Conservation (phyloP, 345 rosid species). For the Heritiera fomes region DNA sequence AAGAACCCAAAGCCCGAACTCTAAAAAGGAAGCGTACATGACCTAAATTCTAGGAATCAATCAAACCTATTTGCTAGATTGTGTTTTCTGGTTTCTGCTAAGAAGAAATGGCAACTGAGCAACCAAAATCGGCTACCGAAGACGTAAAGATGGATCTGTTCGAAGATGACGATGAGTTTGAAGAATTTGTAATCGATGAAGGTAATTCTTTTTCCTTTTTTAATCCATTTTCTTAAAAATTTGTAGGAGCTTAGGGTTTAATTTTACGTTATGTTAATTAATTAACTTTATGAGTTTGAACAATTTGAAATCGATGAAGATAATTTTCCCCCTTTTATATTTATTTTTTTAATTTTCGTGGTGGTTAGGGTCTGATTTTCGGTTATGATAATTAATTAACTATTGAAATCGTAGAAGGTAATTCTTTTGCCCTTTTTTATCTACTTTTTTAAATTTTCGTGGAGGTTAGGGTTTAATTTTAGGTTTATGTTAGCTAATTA, state of each 20-base stretch:
- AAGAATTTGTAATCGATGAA: slow-evolving; percentile 72
- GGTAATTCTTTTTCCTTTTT: slow-evolving; percentile 29
- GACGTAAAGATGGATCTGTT: slow-evolving; percentile 85
- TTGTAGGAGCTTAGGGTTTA: neutral
- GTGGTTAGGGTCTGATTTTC: neutral
- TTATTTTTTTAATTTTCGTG: neutral
- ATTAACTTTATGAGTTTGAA: slow-evolving; percentile 44
- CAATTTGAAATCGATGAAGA: slow-evolving; percentile 75
- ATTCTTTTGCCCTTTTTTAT: neutral
- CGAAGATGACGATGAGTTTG: slow-evolving; percentile 95
- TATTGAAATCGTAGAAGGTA: slow-evolving; percentile 63
- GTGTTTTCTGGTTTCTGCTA: neutral
- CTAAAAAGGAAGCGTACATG: too few relatives aligned
- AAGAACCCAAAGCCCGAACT: neutral
- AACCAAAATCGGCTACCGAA: slow-evolving; percentile 48
- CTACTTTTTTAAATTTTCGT: neutral
- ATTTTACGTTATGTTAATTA: neutral
- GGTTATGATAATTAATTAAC: neutral
- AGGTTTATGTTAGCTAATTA: neutral
- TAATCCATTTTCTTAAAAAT: neutral
- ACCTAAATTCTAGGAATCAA: neutral
- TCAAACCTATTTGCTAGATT: neutral
- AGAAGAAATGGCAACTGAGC: slow-evolving; percentile 56
- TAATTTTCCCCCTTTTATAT: neutral
- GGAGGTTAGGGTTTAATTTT: neutral